Base-by-base conservation (phyloP, 495 filamentous ascomycete genomes). In the Clohesyomyces aquaticus region DNA sequence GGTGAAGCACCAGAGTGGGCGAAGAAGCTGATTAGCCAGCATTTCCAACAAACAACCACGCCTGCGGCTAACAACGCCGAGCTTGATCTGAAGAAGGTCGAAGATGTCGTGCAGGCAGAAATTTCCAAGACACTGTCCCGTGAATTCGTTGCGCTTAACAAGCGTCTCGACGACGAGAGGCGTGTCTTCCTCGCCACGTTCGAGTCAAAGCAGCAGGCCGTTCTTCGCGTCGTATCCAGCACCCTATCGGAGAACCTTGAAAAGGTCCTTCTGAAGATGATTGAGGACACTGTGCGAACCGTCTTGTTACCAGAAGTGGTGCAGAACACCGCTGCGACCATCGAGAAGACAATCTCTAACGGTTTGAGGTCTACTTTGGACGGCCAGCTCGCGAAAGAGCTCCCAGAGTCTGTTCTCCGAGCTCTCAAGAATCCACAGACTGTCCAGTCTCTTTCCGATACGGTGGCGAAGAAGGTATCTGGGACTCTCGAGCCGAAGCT, bases 221-320 rank as follows among this genome's bases (percentile, higher is more conserved):
- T 99, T 29, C 82, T 99, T 53, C 88, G 91, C 21, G 80, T 96
- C 45, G 90, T 99, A 9, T 94, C 91, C 0, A 86, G 83, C 53
- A 93, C 94, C 12, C 80, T 99, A 19, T 89, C 91, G 19, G 88
- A 94, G 47, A 98, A 97, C 64, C 90, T 95, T 27, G 91, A 70
- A 28, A 42, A 22, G 73, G 81, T 72, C 67, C 80, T 32, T 67
- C 68, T 22, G 6, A 60, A 50, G 43, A 65, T 68, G 59, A 52
- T 67, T n/a, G 47, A 62, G 3, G 57, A 63, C 19, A 67, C 22
- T 26, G 45, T 67, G 4, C 65, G 65, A 27, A 28, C 61, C 28
- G 67, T 74, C 35, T 79, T 76, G 68, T 70, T 74, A 69, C 82
- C 57, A 66, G 85, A 74, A 66, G 78, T 75, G 66, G 79, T 75